A percentile compares a stretch with the other conserved stretches of the same genome.
Evolutionary conservation across 1,139 yeast species (phyloP).

Genomic region (Candida neerlandica): DNA sequence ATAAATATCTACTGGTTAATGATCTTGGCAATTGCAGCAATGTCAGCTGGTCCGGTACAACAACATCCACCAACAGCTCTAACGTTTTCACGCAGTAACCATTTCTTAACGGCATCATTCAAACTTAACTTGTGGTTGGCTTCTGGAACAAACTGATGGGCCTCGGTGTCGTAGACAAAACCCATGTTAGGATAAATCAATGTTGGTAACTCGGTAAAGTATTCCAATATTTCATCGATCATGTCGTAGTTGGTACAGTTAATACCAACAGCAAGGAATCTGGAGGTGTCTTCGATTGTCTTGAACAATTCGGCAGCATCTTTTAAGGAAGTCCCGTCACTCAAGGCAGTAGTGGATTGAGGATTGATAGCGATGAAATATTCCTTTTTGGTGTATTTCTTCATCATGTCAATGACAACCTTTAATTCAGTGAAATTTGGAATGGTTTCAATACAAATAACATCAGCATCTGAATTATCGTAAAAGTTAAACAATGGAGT

Average conservation of each 20-base stretch:
- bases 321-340: constrained; percentile 36
- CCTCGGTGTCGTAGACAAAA: constrained; percentile 23
- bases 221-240: constrained; percentile 14
- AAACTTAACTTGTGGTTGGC: constrained; percentile 25
- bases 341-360: constrained; percentile 23
- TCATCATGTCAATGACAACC: constrained; percentile 29
- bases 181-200: constrained; percentile 47
- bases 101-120: constrained; percentile 29
- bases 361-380: constrained; percentile 33
- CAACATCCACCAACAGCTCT: constrained; percentile 62
- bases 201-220: constrained; percentile 20
- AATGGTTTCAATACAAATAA: constrained; percentile 66
- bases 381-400: constrained; percentile 18
- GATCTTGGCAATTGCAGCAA: constrained; percentile 16
- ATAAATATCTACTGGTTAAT: constrained; percentile 1
- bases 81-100: constrained; percentile 36
- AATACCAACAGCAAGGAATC: constrained; percentile 39
- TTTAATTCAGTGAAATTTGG: constrained; percentile 57
- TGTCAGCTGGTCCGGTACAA: constrained; percentile 52
- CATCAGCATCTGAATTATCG: constrained; percentile 43
- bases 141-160: constrained; percentile 13
- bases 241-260: constrained; percentile 39
- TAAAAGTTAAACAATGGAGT: constrained; percentile 46
- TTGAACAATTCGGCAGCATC: constrained; percentile 21
- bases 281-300: constrained; percentile 7